Evolutionary conservation across 495 filamentous ascomycete genomes (phyloP).

Genomic region (Lindgomyces ingoldianus): DNA sequence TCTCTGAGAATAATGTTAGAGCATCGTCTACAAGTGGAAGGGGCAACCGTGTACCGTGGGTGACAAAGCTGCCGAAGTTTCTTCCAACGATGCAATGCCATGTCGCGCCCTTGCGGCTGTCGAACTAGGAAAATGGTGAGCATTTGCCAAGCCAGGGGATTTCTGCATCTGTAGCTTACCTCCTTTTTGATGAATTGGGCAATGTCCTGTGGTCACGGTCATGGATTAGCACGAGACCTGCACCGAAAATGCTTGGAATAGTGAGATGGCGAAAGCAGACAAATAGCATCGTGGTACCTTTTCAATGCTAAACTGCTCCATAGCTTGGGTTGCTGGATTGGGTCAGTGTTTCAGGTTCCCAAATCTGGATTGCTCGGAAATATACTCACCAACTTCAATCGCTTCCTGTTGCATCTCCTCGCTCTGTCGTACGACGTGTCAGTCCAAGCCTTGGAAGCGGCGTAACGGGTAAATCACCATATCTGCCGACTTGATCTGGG

Average conservation of each 20-base stretch:
- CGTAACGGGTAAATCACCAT: conserved; percentile 64
- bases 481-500: conserved; percentile 93
- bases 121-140: conserved; percentile 60
- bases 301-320: conserved; percentile 89
- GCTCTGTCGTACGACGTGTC: conserved; percentile 55
- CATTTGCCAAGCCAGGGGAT: too few species aligned
- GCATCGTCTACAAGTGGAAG: neutral
- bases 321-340: conserved; percentile 79
- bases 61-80: conserved; percentile 99
- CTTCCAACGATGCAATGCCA: conserved; percentile 99
- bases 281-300: too few species aligned
- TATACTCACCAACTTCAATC: conserved; percentile 81
- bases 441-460: neutral
- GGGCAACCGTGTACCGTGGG: conserved; percentile 69
- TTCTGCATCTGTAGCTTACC: conserved; percentile 59
- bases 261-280: too few species aligned
- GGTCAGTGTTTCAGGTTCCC: conserved; percentile 14
- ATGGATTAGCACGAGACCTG: conserved; percentile 32
- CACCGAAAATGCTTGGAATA: neutral
- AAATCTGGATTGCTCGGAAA: neutral
- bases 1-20: conserved; percentile 61
- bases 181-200: conserved; percentile 97
- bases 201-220: conserved; percentile 70
- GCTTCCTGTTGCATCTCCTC: conserved; percentile 97
- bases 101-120: conserved; percentile 86